Base-by-base conservation (phyloP, 768 basidiomycete species). In the Amanita brunnescens region DNA sequence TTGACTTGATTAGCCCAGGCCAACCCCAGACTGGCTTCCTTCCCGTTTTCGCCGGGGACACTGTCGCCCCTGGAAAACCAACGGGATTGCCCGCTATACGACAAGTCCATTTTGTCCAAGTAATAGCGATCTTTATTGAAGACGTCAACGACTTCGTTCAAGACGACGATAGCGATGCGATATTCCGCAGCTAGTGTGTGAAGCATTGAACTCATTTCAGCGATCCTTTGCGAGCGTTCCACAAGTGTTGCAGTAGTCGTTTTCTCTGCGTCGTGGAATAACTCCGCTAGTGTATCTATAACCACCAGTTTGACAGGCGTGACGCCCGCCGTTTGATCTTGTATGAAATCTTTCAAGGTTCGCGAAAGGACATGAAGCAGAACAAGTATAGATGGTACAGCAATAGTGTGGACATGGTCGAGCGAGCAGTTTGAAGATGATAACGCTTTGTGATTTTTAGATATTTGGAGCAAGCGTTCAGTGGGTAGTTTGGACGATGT, bases 1-100 rank as follows among this genome's bases (percentile, higher is more conserved):
- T 95, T 94, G 51, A 98, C 74, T 59, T 91, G 86, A 64, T 95
- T 97, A 13, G 94, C 87, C 95, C 95, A 98, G 7, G 82, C 83
- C 46, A 96, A 80, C 2, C 94, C 94, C 2, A 98, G 70, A 34
- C 78, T 80, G 0, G 88, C 91, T 65, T 95, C 87, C 61, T 92
- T 91, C 40, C 63, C 66, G 52, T 75, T 70, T 53, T 81, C 80
- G 1, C 79, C 79, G 0, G 78, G 74, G 20, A 79, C 62, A 48
- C 70, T 78, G 58, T 81, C 75, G 20, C 80, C 79, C 14, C 83
- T 77, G 35, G 75, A 76, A 62, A 95, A 96, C 80, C 85, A 83
- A 14, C 78, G 77, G 2, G 83, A 75, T 59, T 95, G 91, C 16
- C 80, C 76, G 3, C 74, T 72, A 61, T 95, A 96, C 7, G 77